Base-by-base conservation (phyloP, 257 asterid species). In the Knoxia roxburghii region DNA sequence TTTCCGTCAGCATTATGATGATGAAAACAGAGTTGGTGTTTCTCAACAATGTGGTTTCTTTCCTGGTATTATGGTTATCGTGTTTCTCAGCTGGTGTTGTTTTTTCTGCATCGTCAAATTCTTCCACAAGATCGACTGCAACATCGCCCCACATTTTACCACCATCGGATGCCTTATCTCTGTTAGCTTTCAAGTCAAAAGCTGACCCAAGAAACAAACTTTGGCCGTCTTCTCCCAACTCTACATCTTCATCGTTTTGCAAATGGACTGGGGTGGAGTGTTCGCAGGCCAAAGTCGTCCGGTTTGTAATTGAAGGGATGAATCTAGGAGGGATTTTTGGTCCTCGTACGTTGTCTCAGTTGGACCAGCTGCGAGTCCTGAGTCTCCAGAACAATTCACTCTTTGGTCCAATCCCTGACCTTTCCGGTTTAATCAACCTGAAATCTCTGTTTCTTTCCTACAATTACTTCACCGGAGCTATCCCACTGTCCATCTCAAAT, bases 311-410 rank as follows among this genome's bases (percentile, higher is more conserved):
- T 2, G 83, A 92, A 68, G 64, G 67, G 50, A 43, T 77, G 33
- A 54, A 58, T 20, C 88, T 92, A 32, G 87, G 85, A 11, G 98
- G 96, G 41, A 67, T 71, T 66, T 77, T 92, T 23, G 77, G 82
- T 23, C 79, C 89, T 14, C 15, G 71, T 52, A 76, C 91, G 0
- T 76, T 92, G 32, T 79, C 79, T 27, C 80, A 27, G 4, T 88
- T 92, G 72, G 69, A 73, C 45, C 79, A 89, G 80, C 85, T 92
- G 35, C 83, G 97, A 55, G 93, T 87, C 1, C 78, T 89, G 26
- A 86, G 93, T 55, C 85, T 92, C 2, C 96, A 77, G 61, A 86
- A 86, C 80, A 87, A 84, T 87, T 86, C 96, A 4, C 86, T 92
- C 71, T 77, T 89, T 62, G 98, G 98, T 5, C 85, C 95, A 0